phyloP scores from a whole-genome alignment of 2,329 filamentous ascomycete species.

The Lachnellula cervina region DNA sequence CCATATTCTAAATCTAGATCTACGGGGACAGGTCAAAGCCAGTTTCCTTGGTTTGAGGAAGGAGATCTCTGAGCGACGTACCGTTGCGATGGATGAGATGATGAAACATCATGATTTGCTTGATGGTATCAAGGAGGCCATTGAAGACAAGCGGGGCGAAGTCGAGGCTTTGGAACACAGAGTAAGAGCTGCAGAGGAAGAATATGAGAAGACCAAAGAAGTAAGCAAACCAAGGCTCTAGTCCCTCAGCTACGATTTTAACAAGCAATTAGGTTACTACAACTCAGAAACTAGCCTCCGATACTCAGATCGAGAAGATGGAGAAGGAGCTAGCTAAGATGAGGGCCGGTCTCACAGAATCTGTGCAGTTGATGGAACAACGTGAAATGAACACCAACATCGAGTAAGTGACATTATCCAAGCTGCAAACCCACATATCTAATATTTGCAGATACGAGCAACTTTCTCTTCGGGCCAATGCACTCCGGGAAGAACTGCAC shows the following conservation, averaged over 20 bases:
- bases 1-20: conserved; percentile 82
- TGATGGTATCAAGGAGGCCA: conserved; percentile 91
- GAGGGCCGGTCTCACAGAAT: conserved; percentile 76
- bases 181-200: conserved; percentile 81
- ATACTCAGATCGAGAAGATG: conserved; percentile 97
- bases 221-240: conserved; percentile 29
- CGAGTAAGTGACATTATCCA: conserved; percentile 54
- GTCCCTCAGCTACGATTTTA: conserved; percentile 1
- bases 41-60: conserved; percentile 75
- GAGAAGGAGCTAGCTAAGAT: conserved; percentile 97
- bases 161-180: conserved; percentile 88
- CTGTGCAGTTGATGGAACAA: conserved; percentile 87
- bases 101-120: conserved; percentile 92
- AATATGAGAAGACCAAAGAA: conserved; percentile 92
- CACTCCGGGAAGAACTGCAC: conserved; percentile 93
- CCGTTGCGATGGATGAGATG: conserved; percentile 77
- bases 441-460: conserved; percentile 70
- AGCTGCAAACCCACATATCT: conserved; percentile 2
- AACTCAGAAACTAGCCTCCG: conserved; percentile 81
- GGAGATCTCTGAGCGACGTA: conserved; percentile 86
- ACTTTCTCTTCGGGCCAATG: conserved; percentile 74
- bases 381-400: conserved; percentile 95
- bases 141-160: conserved; percentile 91
- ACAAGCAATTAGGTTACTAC: conserved; percentile 49
- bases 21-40: conserved; percentile 76